Conservation (phyloP, 164 flowering plant species). For the Taxillus chinensis region DNA sequence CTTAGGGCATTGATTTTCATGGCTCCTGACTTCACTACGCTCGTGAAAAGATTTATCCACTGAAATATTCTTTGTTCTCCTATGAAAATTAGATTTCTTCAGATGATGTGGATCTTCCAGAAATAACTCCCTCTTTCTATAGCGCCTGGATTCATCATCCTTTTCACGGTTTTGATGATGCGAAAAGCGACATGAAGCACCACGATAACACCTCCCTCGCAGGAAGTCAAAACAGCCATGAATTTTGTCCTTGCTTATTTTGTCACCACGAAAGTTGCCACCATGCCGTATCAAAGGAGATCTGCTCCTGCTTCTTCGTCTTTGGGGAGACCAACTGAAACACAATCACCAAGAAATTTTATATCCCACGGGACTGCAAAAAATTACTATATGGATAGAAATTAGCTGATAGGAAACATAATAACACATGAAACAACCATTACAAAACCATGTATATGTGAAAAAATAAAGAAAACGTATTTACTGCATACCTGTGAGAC, state of each 20-base stretch:
- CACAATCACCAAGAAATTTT: constrained; percentile 6
- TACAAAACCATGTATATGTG: background rate
- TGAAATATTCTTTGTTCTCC: constrained; percentile 9
- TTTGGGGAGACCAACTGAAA: constrained; percentile 76
- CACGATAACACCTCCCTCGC: constrained; percentile 75
- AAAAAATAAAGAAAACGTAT: background rate
- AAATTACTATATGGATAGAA: background rate
- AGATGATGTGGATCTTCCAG: constrained; percentile 20
- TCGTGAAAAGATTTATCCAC: constrained; percentile 7
- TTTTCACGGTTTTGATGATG: constrained; percentile 34
- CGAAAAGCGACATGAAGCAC: constrained; percentile 61
- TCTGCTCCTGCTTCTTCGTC: constrained; percentile 59
- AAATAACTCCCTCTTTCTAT: constrained; percentile 27
- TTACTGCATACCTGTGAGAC: constrained; percentile 57
- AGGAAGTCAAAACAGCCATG: constrained; percentile 55
- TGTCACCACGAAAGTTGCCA: constrained; percentile 24
- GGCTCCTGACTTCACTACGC: constrained; percentile 16
- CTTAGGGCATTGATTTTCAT: constrained; percentile 11
- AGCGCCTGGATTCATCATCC: constrained; percentile 26
- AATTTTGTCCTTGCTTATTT: constrained; percentile 28
- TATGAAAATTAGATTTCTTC: constrained; percentile 16
- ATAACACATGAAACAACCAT: background rate
- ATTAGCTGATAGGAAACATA: background rate
- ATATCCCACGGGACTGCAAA: constrained; percentile 1
- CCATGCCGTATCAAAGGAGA: constrained; percentile 50